Evolutionary conservation across 1,139 yeast species (phyloP).

Genomic region (Arxiozyma bovina): DNA sequence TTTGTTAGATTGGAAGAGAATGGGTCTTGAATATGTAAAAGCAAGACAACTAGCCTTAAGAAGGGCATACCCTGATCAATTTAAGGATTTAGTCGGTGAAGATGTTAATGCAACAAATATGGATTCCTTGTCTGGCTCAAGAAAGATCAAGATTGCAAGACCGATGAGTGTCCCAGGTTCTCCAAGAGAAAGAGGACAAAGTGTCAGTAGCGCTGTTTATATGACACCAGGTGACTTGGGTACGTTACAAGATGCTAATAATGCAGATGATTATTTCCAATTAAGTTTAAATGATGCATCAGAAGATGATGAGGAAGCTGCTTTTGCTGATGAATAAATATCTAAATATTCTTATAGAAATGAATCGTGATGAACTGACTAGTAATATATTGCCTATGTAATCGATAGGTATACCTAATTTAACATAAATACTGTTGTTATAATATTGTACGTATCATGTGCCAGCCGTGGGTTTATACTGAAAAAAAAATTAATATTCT

Average conservation of each 20-base stretch:
- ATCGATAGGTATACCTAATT: no score
- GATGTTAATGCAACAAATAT: constrained; percentile 25
- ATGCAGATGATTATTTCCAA: constrained; percentile 79
- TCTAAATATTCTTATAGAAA: neutral
- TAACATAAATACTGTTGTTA: no score
- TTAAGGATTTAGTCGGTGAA: constrained; percentile 42
- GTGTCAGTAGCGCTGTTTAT: constrained; percentile 37
- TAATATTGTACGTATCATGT: no score
- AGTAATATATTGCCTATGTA: no score
- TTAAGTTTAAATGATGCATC: constrained; percentile 45
- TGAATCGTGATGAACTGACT: neutral
- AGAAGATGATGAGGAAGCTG: constrained; percentile 27
- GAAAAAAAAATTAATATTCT: no score
- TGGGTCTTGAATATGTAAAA: constrained; percentile 93
- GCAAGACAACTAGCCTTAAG: constrained; percentile 88
- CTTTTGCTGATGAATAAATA: neutral
- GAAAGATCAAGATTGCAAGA: constrained; percentile 66
- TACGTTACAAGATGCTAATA: constrained; percentile 80
- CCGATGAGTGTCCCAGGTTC: constrained; percentile 96
- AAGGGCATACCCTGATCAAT: constrained; percentile 88
- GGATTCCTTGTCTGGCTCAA: constrained; percentile 26
- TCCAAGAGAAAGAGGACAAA: constrained; percentile 48
- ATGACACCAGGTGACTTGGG: constrained; percentile 99
- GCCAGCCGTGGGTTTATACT: no score
- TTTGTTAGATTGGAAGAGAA: constrained; percentile 91